Base-by-base conservation (phyloP, 2,329 filamentous ascomycete species). In the Fusarium tricinctum region DNA sequence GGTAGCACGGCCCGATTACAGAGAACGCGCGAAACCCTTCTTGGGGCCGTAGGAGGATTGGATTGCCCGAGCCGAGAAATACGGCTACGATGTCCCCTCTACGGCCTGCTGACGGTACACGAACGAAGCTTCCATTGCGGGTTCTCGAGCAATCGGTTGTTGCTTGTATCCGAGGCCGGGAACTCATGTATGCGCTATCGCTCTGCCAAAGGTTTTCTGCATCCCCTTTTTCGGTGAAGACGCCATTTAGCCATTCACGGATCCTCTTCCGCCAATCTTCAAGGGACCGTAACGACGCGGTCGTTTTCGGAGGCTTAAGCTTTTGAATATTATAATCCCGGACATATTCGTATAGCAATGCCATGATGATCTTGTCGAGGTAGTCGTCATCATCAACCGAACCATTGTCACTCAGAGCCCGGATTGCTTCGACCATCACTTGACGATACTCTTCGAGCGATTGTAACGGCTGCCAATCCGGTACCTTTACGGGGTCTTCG, bases 131-230 rank as follows among this genome's bases (percentile, higher is more conserved):
- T 1, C 50, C 56, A 2, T 17, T 3, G 0, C 8, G 8, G 2
- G 42, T 43, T 10, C 10, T 46, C 7, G 8, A 12, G 13, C 28
- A 58, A 2, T 40, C 50, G 12, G 7, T 12, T 12, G 17, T 1
- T 1, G 10, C 4, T 1, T 28, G 4, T 12, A 4, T 6, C 8
- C 9, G 7, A 1, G 17, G 9, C 3, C n/a, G 14, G 4, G 6
- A 8, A 4, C 13, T 10, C 9, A 53, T 14, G 7, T 8, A 38
- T 4, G 15, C 28, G 5, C 10, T 20, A 8, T 52, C 49, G 8
- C 26, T 26, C 20, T 45, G n/a, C 28, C 13, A 6, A 5, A 17
- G 5, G 4, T 20, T 20, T 42, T 23, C 8, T 3, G 0, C 1
- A 4, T 32, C 23, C 3, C 32, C 15, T 3, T 4, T 4, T 4